Evolutionary conservation across 1,284 basidiomycete genomes (phyloP), one percentile per base, ranked within the genome.

Genomic region (Paramarasmius palmivorus): DNA sequence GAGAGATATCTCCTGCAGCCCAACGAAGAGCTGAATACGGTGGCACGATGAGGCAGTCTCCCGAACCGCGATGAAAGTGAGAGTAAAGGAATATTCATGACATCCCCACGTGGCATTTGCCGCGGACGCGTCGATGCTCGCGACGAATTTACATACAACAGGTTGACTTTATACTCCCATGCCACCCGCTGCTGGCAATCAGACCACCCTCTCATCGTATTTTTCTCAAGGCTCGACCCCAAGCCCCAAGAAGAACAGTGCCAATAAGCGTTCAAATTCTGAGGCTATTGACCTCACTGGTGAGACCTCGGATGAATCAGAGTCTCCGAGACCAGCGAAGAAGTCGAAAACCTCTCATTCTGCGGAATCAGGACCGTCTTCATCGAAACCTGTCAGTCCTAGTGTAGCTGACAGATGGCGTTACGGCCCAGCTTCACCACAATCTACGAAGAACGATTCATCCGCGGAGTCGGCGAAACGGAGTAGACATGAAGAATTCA

Each of bases 401-500:
- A 62, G 60, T 42, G 57, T 54, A 7, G 60, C 66, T 12, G 67
- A 71, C 34, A 71, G 67, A 51, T 77, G 72, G 70, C 65, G 70
- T 14, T 74, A 72, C 55, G 62, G 68, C 22, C 61, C 66, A 6
- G 10, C 19, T 26, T 22, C 48, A 3, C n/a, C 46, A 1, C n/a
- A 9, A 3, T 64, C 64, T 54, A 63, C 66, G 41, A 64, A 67
- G 42, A 65, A 61, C 39, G 51, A 55, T 20, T 49, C 57, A 15
- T 49, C 60, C n/a, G 59, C 59, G 46, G 63, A 56, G 25, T 52
- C 63, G 63, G 4, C 55, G 55, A 34, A 63, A 65, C 23, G 58
- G 55, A 38, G 61, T 23, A 68, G 75, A 39, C 81, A 73, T 53
- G 81, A 83, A 51, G 72, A 74, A 22, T 83, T 86, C 57, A 82